Base-by-base conservation (phyloP, 441 rosid genomes). In the Adansonia madagascariensis region DNA sequence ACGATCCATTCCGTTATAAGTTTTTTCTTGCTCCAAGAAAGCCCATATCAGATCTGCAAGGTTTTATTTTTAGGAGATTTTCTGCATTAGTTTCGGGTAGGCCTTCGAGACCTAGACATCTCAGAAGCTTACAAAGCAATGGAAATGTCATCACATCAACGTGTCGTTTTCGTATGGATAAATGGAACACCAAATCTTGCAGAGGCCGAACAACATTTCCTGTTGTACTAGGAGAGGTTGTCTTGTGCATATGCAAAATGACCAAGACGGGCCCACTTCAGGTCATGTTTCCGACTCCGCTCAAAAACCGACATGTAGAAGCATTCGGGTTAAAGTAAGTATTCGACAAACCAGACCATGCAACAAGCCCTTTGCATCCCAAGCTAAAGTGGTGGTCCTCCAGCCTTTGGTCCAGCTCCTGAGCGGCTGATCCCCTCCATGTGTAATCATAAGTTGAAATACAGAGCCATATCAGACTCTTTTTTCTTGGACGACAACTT, bases 141-240 rank as follows among this genome's bases (percentile, higher is more conserved):
- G 9, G 62, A 57, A 20, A 20, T 57, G 11, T 57, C 24, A 7
- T 17, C 3, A 55, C 14, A 8, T 9, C 60, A 55, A 17, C 8
- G n/a, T 6, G 7, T 53, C 62, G 22, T 59, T 59, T 20, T 31
- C 18, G 35, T 0, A 24, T 3, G n/a, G 14, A 14, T 31, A 31
- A 31, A 31, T 31, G 39, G 39, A 31, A 5, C 50, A 66, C 12
- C 0, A 47, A 24, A 69, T 49, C 47, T 71, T 65, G n/a, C 62
- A 20, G 52, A 74, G 84, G 77, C 77, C 74, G 14, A 9, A 41
- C 1, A 53, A 3, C 80, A 67, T 66, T 78, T 66, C 80, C 78
- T 44, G 20, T 43, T n/a, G 47, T 47, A 22, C 11, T 8, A 18
- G 8, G 17, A 24, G 78, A 84, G 68, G 81, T 79, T 78, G 76